Conservation (phyloP, 2,329 filamentous ascomycete species). For the Tolypocladium album region DNA sequence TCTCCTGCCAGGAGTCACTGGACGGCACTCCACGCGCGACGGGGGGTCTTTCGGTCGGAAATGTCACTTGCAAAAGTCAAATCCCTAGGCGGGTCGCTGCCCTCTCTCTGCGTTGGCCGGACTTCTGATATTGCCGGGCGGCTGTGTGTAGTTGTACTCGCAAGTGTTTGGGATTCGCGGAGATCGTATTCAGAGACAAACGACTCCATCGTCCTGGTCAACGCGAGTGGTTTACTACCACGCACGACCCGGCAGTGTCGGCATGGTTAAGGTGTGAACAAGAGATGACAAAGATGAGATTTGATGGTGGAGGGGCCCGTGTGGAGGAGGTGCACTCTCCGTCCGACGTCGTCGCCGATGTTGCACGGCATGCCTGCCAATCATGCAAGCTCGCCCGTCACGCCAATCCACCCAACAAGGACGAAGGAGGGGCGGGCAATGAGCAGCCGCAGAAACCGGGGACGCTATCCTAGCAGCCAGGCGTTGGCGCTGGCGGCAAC, state of each 20-base stretch:
- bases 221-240: neutral
- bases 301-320: constrained; percentile 4
- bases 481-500: neutral
- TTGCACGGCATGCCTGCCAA: constrained; percentile 6
- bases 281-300: constrained; percentile 8
- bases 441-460: neutral
- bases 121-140: neutral
- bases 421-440: neutral
- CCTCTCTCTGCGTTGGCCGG: neutral
- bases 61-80: neutral
- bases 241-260: neutral
- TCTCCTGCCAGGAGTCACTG: neutral
- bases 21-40: constrained; percentile 5
- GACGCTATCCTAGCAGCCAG: neutral
- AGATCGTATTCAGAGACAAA: neutral
- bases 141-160: too few relatives aligned
- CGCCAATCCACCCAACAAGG: neutral
- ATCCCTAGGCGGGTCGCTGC: neutral
- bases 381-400: neutral
- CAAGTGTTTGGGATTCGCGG: neutral
- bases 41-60: neutral
- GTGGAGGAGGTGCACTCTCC: constrained; percentile 1
- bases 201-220: neutral
- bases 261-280: neutral
- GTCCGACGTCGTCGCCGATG: constrained; percentile 3